Evolutionary conservation across 148 eudicot genomes (phyloP).

Genomic region (Chenopodium berlandieri): DNA sequence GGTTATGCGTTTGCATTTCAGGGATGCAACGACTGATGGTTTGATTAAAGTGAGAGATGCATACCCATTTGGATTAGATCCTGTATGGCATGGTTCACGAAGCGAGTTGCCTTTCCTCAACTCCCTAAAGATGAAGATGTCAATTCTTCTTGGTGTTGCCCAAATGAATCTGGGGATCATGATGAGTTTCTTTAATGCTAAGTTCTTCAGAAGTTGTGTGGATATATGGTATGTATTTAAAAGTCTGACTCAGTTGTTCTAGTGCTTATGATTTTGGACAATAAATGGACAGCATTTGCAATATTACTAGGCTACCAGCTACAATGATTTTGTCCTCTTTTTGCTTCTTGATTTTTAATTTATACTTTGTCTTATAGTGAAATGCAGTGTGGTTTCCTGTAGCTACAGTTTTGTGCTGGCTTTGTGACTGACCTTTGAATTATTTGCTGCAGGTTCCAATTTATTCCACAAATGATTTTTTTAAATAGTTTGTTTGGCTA

Average conservation of each 20-base stretch:
- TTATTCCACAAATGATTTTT: conserved; percentile 58
- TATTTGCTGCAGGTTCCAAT: conserved; percentile 45
- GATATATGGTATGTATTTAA: conserved; percentile 44
- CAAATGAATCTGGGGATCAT: conserved; percentile 65
- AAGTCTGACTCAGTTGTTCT: background rate
- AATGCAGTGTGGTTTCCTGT: background rate
- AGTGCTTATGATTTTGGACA: background rate
- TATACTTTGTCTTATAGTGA: background rate
- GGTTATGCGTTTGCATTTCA: conserved; percentile 27
- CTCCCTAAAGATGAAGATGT: conserved; percentile 72
- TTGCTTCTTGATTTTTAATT: background rate
- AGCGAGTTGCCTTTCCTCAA: conserved; percentile 65
- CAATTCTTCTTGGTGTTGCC: conserved; percentile 59
- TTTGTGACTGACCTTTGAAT: conserved; percentile 4
- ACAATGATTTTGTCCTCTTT: background rate
- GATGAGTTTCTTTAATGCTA: conserved; percentile 55
- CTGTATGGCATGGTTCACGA: conserved; percentile 63
- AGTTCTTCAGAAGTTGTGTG: conserved; percentile 41
- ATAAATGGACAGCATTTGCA: background rate
- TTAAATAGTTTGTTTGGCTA: conserved; percentile 60
- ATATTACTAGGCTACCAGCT: background rate
- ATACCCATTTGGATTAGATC: conserved; percentile 59
- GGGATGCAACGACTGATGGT: conserved; percentile 55
- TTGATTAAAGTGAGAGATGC: conserved; percentile 57
- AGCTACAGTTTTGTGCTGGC: background rate